Percentiles rank a stretch among this genome's conserved stretches.
Conservation (phyloP, 495 filamentous ascomycete genomes). For the Bathelium albidoporum region DNA sequence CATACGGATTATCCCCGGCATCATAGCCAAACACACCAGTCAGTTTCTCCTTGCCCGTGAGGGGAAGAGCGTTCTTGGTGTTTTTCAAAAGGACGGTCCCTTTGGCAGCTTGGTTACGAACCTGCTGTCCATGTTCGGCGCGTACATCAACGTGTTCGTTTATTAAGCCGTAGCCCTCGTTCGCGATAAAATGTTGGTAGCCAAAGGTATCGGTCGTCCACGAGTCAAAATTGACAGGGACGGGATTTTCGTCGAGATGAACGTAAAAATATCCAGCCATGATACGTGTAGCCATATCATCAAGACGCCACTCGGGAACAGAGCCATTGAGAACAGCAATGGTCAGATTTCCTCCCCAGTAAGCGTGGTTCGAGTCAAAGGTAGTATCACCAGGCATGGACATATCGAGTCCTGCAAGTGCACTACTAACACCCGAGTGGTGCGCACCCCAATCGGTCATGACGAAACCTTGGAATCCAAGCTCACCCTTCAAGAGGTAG, state of each 20-base stretch:
- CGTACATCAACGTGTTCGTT: slow-evolving; percentile 73
- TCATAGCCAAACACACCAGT: slow-evolving; percentile 69
- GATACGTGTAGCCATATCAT: slow-evolving; percentile 80
- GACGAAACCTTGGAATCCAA: slow-evolving; percentile 90
- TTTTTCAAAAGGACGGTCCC: slow-evolving; percentile 80
- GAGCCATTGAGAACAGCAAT: slow-evolving; percentile 73
- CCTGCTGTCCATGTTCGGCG: slow-evolving; percentile 53
- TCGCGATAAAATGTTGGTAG: slow-evolving; percentile 46
- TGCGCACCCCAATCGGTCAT: slow-evolving; percentile 89
- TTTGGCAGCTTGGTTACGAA: slow-evolving; percentile 59
- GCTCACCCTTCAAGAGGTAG: slow-evolving; percentile 76
- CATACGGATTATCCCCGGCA: slow-evolving; percentile 59
- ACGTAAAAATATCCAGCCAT: slow-evolving; percentile 84
- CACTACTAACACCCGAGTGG: slow-evolving; percentile 66
- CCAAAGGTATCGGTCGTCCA: slow-evolving; percentile 67
- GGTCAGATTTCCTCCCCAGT: slow-evolving; percentile 64
- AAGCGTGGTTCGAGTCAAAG: slow-evolving; percentile 63
- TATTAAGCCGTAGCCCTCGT: slow-evolving; percentile 50
- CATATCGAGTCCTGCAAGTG: slow-evolving; percentile 87
- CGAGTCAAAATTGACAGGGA: slow-evolving; percentile 71
- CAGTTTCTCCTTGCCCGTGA: slow-evolving; percentile 57
- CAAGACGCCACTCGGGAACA: slow-evolving; percentile 69
- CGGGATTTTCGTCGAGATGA: slow-evolving; percentile 48
- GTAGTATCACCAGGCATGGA: slow-evolving; percentile 81
- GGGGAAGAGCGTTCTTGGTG: slow-evolving; percentile 52